phyloP scores from a whole-genome alignment of 2,329 filamentous ascomycete species.

The Exophiala aquamarina region DNA sequence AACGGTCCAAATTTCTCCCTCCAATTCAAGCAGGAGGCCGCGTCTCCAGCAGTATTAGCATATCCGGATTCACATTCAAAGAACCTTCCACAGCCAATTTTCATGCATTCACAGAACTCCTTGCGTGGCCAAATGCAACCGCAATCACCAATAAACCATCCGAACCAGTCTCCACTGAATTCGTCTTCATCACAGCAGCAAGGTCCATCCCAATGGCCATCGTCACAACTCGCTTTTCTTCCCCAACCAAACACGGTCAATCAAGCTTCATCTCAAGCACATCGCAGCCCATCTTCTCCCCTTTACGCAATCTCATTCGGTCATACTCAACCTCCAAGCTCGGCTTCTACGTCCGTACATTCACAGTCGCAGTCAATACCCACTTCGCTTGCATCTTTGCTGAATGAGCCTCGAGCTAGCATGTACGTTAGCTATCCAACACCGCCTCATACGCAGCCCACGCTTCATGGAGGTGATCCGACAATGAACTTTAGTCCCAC shows the following conservation, averaged over 20 bases:
- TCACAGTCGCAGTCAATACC: slow-evolving; percentile 9
- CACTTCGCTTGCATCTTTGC: slow-evolving; percentile 24
- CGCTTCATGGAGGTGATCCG: slow-evolving; percentile 10
- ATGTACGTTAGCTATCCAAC: slow-evolving; percentile 19
- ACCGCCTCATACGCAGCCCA: slow-evolving; percentile 15
- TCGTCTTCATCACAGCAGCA: slow-evolving; percentile 10
- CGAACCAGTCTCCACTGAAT: slow-evolving; percentile 6
- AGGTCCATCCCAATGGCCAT: slow-evolving; percentile 3
- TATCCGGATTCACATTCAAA: slow-evolving; percentile 2
- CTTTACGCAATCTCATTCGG: slow-evolving; percentile 6
- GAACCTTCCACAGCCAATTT: slow-evolving; percentile 14
- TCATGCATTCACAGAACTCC: slow-evolving; percentile 8
- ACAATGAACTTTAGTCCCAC: slow-evolving; percentile 17
- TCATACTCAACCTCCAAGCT: slow-evolving; percentile 5
- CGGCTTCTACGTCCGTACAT: slow-evolving; percentile 8
- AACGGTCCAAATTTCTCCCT: slow-evolving; percentile 6
- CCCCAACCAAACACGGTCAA: slow-evolving; percentile 11
- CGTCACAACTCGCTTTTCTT: slow-evolving; percentile 7
- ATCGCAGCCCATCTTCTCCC: slow-evolving; percentile 12
- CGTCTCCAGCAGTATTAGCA: slow-evolving; percentile 3
- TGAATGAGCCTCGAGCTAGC: slow-evolving; percentile 17
- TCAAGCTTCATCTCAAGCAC: neutral
- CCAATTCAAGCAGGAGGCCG: slow-evolving; percentile 2
- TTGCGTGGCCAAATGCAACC: too few relatives aligned
- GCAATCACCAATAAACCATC: too few relatives aligned